Conservation (phyloP, 2,329 filamentous ascomycete genomes). For the Shiraia bambusicola region DNA sequence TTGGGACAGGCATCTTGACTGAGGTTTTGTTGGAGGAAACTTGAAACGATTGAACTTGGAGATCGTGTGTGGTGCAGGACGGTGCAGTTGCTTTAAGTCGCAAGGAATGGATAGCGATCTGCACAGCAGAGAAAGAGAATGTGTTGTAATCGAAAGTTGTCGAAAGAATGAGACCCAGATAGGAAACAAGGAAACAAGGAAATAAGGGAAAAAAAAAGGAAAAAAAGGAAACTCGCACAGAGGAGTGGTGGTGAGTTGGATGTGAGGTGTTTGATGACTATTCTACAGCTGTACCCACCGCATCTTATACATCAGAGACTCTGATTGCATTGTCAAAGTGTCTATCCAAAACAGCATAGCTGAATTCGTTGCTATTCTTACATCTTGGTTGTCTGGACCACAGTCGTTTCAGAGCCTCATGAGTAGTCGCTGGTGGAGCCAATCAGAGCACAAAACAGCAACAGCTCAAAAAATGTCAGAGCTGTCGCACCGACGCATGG, state of each 20-base stretch:
- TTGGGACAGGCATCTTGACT: slow-evolving; percentile 56
- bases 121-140: slow-evolving; percentile 40
- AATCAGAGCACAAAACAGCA: slow-evolving; percentile 34
- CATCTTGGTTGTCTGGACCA: slow-evolving; percentile 28
- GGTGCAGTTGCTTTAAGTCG: slow-evolving; percentile 24
- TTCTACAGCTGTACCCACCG: slow-evolving; percentile 14
- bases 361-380: slow-evolving; percentile 39
- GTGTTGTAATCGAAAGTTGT: slow-evolving; percentile 14
- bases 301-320: slow-evolving; percentile 31
- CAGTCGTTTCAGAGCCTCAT: slow-evolving; percentile 39
- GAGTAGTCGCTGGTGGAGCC: slow-evolving; percentile 43
- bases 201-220: slow-evolving; percentile 31
- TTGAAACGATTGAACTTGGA: slow-evolving; percentile 17
- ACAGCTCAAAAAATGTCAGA: slow-evolving; percentile 40
- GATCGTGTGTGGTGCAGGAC: slow-evolving; percentile 21
- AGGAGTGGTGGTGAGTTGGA: slow-evolving; percentile 34
- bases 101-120: slow-evolving; percentile 37
- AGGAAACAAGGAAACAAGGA: slow-evolving; percentile 40
- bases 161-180: slow-evolving; percentile 26
- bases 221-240: slow-evolving; percentile 38
- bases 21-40: slow-evolving; percentile 7
- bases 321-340: slow-evolving; percentile 20
- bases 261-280: slow-evolving; percentile 39
- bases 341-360: slow-evolving; percentile 22
- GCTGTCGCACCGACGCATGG: slow-evolving; percentile 34